Conservation (phyloP, 2,329 filamentous ascomycete species). For the Exserohilum rostratum region DNA sequence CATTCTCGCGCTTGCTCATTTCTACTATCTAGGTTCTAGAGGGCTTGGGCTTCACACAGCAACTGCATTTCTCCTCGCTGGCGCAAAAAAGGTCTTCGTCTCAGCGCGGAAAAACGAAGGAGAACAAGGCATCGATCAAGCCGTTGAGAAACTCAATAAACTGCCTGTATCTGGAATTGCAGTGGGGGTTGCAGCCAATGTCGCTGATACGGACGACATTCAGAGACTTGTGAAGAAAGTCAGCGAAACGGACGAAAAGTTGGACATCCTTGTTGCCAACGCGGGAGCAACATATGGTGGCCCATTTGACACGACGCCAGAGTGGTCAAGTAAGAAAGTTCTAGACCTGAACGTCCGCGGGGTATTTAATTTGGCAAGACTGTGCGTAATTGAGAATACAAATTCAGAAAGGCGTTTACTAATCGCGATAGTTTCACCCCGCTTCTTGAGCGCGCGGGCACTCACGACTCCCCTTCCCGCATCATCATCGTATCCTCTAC, state of each 20-base stretch:
- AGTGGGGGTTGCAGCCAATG: conserved; percentile 47
- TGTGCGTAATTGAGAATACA: conserved; percentile 27
- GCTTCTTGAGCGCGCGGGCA: conserved; percentile 43
- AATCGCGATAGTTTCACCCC: conserved; percentile 39
- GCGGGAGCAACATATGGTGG: conserved; percentile 50
- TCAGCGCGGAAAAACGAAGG: conserved; percentile 49
- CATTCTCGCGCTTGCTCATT: background rate
- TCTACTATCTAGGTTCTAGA: conserved; percentile 45
- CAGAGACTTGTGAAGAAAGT: conserved; percentile 41
- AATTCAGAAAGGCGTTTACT: background rate
- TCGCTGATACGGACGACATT: conserved; percentile 47
- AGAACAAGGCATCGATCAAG: conserved; percentile 47
- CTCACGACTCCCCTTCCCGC: conserved; percentile 42
- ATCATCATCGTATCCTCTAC: conserved; percentile 48
- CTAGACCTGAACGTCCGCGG: conserved; percentile 50
- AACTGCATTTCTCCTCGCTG: conserved; percentile 49
- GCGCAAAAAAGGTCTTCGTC: conserved; percentile 49
- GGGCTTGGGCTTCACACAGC: conserved; percentile 49
- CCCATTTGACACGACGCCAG: conserved; percentile 46
- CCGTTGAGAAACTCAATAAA: conserved; percentile 48
- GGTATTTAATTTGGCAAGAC: conserved; percentile 47
- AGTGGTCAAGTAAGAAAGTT: conserved; percentile 46
- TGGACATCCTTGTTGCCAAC: conserved; percentile 50
- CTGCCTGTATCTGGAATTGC: conserved; percentile 44
- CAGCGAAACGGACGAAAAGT: conserved; percentile 35